These are phyloP conservation scores for Musa acuminata DNA, from an alignment of 176 grass and related monocot genomes.

Conservation along the genomic window DNA sequence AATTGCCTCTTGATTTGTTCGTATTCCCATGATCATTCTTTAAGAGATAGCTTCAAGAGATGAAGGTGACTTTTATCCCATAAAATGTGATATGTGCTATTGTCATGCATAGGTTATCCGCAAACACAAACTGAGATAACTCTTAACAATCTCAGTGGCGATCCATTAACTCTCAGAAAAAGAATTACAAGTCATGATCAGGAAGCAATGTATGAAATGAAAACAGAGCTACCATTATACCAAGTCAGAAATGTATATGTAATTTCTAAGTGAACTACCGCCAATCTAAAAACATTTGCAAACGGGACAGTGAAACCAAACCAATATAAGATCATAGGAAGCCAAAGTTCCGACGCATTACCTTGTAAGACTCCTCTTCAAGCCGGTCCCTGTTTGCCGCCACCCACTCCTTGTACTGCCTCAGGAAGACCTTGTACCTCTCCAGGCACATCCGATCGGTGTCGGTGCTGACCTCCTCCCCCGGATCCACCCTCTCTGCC, in stretches of 20 bases:
- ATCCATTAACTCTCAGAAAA: neutral
- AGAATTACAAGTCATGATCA: neutral
- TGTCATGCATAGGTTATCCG: too few species aligned
- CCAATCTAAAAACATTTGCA: neutral
- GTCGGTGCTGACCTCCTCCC: constrained; percentile 32
- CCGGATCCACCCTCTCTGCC: constrained; percentile 67
- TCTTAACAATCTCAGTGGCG: neutral
- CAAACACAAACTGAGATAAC: neutral
- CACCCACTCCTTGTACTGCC: constrained; percentile 95
- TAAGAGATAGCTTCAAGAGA: neutral
- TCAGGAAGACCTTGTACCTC: constrained; percentile 77
- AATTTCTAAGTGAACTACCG: neutral
- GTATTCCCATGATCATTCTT: neutral
- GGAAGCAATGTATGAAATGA: neutral
- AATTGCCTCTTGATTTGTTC: too few species aligned
- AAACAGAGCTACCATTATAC: neutral
- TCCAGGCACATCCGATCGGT: constrained; percentile 45
- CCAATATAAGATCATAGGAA: neutral
- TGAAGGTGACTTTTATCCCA: neutral
- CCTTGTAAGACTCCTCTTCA: constrained; percentile 85
- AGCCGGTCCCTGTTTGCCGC: constrained; percentile 60
- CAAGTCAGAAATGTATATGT: neutral
- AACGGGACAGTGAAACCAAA: neutral
- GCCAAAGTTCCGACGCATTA: constrained; percentile 8
- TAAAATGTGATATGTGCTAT: neutral